Base-by-base conservation (phyloP, 768 basidiomycete genomes). In the Russula sp. region DNA sequence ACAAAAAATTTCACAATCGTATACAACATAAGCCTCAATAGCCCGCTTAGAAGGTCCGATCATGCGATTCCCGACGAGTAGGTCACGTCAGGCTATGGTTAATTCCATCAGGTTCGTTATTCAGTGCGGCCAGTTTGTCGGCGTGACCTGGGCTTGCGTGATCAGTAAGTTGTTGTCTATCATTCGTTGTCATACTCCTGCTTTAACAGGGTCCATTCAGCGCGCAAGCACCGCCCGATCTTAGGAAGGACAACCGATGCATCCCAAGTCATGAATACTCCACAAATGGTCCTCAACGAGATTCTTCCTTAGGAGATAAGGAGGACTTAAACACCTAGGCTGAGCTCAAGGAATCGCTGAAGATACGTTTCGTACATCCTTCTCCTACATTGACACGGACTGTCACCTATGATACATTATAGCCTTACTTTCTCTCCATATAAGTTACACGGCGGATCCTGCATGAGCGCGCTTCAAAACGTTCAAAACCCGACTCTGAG, bases 21-120 rank as follows among this genome's bases (percentile, higher is more conserved):
- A 48, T 76, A 76, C 64, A 61, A 58, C 61, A 70, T 75, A 48
- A 66, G 67, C 26, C 64, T 76, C n/a, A 52, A 59, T 32, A 74
- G 70, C 16, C 65, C 72, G 34, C 65, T 77, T 40, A 57, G 50
- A 56, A 70, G 53, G 64, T 66, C 70, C 44, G 66, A 62, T 30
- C 30, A 30, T 32, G 66, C 49, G 18, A 52, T 69, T 55, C 67
- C 72, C 22, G 49, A 71, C 42, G 70, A 72, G 61, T 74, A 76
- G 75, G 76, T 75, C 26, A 50, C 3, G 57, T 52, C 20, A 20
- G 13, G 44, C 22, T 14, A 34, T 34, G 32, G 8, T 18, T n/a
- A 38, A 46, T 46, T 30, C 14, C 36, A 44, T 57, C 40, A 42
- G 20, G 36, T 36, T 53, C 24, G 14, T 57, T 38, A 11, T 34